Evolutionary conservation across 805 yeast genomes (phyloP).

Genomic region (Jamesozyma jinghongensis): DNA sequence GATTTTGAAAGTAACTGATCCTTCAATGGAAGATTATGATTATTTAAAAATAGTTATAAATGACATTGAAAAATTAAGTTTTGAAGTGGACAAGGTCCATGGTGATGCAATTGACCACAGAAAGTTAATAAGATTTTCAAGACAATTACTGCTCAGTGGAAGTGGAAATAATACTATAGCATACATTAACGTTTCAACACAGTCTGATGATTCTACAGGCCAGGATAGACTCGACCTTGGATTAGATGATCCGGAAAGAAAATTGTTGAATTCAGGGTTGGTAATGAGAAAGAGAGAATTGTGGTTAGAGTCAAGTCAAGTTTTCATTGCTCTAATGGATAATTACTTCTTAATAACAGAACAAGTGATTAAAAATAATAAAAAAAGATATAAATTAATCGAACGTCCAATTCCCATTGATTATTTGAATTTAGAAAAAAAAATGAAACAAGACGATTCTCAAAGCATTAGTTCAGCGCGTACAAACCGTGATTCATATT

Average conservation of each 20-base stretch:
- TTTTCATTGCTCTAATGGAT: constrained; percentile 54
- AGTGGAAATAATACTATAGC: constrained; percentile 19
- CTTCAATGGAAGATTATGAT: constrained; percentile 43
- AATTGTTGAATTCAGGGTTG: constrained; percentile 48
- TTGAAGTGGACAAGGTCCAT: constrained; percentile 52
- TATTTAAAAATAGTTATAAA: constrained; percentile 45
- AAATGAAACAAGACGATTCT: constrained; percentile 16
- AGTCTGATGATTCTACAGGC: background rate
- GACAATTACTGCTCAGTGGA: constrained; percentile 22
- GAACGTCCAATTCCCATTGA: constrained; percentile 58
- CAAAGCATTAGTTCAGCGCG: constrained; percentile 5
- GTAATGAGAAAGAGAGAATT: constrained; percentile 55
- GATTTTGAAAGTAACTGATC: constrained; percentile 41
- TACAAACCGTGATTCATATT: constrained; percentile 6
- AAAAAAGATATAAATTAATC: constrained; percentile 33
- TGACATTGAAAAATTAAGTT: constrained; percentile 46
- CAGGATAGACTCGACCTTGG: constrained; percentile 35
- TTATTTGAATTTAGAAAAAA: constrained; percentile 45
- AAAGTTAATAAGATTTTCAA: constrained; percentile 43
- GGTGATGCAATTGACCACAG: constrained; percentile 51
- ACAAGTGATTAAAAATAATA: constrained; percentile 35
- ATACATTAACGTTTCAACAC: constrained; percentile 16
- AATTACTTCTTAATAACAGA: constrained; percentile 63
- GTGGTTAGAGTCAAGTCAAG: constrained; percentile 45
- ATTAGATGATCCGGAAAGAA: constrained; percentile 46